Conservation (phyloP, 2,329 filamentous ascomycete genomes). For the Sporothrix variecibatus region DNA sequence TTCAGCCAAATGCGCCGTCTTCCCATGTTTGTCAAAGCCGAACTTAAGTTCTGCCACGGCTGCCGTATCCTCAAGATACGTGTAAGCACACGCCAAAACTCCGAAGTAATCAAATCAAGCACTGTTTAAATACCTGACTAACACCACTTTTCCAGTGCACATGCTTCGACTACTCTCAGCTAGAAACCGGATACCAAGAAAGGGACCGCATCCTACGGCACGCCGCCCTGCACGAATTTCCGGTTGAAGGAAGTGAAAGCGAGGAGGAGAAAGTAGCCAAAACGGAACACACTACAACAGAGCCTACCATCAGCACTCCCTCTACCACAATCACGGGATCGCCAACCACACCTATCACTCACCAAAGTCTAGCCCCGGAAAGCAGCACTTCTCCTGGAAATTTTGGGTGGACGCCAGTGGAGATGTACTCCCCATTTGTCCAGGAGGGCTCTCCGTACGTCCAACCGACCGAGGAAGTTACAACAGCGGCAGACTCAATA, state of each 20-base stretch:
- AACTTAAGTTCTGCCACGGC: slow-evolving; percentile 26
- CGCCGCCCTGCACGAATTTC: slow-evolving; percentile 16
- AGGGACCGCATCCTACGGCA: slow-evolving; percentile 18
- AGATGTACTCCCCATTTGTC: neutral
- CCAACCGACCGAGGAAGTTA: neutral
- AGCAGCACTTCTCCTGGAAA: neutral
- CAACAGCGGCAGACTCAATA: neutral
- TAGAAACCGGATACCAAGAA: slow-evolving; percentile 26
- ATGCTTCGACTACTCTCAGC: slow-evolving; percentile 29
- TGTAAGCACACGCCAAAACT: neutral
- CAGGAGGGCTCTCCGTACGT: neutral
- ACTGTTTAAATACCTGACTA: neutral
- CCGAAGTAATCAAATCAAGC: no score
- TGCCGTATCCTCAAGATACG: slow-evolving; percentile 28
- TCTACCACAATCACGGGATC: neutral
- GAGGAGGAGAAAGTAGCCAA: neutral
- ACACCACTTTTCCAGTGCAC: slow-evolving; percentile 25
- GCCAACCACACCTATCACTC: neutral
- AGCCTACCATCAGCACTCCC: neutral
- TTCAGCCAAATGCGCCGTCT: slow-evolving; percentile 25
- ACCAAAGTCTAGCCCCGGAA: neutral
- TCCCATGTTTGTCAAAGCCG: slow-evolving; percentile 29
- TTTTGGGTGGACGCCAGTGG: neutral
- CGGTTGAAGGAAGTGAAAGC: neutral
- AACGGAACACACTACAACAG: neutral